Percentiles rank a stretch among this genome's conserved stretches.
phyloP scores from a whole-genome alignment of 768 basidiomycete genomes.

The Tylopilus plumbeoviolaceoides region DNA sequence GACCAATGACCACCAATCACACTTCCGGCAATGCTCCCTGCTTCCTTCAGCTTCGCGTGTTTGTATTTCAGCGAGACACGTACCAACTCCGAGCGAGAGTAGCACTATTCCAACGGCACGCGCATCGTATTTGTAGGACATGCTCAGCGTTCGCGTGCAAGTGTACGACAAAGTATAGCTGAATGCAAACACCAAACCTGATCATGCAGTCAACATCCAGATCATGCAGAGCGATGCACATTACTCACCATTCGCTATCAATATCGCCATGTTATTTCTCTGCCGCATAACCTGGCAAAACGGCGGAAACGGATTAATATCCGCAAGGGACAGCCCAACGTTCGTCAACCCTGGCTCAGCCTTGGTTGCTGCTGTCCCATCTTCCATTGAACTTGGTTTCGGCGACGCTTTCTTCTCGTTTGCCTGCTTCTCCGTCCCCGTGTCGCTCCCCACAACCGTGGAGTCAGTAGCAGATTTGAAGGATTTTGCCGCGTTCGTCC shows the following conservation, averaged over 20 bases:
- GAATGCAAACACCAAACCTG: conserved; percentile 69
- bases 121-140: conserved; percentile 61
- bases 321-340: conserved; percentile 55
- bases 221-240: neutral
- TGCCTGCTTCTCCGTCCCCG: conserved; percentile 5
- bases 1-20: conserved; percentile 57
- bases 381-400: conserved; percentile 22
- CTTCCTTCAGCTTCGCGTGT: neutral
- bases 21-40: conserved; percentile 50
- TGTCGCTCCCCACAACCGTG: conserved; percentile 12
- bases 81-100: conserved; percentile 69
- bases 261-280: conserved; percentile 63
- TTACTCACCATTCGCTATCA: conserved; percentile 33
- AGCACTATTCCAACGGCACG: conserved; percentile 74
- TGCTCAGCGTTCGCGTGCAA: conserved; percentile 61
- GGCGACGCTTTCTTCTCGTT: conserved; percentile 13
- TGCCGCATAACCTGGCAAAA: conserved; percentile 54
- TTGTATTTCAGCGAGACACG: conserved; percentile 11
- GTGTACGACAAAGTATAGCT: conserved; percentile 73
- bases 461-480: conserved; percentile 22
- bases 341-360: conserved; percentile 18
- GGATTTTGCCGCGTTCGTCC: conserved; percentile 26
- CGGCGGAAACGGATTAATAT: conserved; percentile 73
- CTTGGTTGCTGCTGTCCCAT: conserved; percentile 12
- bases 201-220: conserved; percentile 6